phyloP scores from a whole-genome alignment of 495 filamentous ascomycete genomes.

The Penicillium daleae region DNA sequence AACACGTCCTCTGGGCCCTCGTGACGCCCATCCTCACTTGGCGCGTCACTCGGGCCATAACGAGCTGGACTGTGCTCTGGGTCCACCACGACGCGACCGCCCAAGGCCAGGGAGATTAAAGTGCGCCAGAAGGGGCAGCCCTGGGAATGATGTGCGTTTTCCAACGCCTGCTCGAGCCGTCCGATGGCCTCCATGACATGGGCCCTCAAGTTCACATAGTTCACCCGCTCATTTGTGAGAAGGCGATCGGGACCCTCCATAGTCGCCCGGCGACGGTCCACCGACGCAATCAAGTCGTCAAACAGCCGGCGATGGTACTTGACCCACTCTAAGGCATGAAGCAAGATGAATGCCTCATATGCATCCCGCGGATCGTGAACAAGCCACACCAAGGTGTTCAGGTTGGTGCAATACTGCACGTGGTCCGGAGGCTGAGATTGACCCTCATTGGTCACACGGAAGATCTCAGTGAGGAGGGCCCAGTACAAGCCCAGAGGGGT shows the following conservation, averaged over 20 bases:
- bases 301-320: neutral
- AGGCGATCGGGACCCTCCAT: neutral
- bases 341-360: constrained; percentile 1
- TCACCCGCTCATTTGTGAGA: neutral
- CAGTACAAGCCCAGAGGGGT: neutral
- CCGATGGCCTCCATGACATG: neutral
- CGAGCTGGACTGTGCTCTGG: neutral
- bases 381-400: neutral
- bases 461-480: neutral
- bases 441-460: constrained; percentile 2
- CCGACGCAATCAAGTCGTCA: neutral
- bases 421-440: no score
- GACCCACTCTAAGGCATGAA: neutral
- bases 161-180: neutral
- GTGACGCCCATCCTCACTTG: neutral
- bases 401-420: neutral
- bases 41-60: neutral
- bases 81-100: neutral
- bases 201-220: neutral
- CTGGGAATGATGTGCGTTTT: neutral
- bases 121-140: neutral
- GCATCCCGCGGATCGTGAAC: neutral
- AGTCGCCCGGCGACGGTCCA: neutral
- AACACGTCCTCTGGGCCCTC: neutral
- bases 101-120: neutral